Evolutionary conservation across 2,329 filamentous ascomycete species (phyloP).

Genomic region (Pseudomassariella vexata): DNA sequence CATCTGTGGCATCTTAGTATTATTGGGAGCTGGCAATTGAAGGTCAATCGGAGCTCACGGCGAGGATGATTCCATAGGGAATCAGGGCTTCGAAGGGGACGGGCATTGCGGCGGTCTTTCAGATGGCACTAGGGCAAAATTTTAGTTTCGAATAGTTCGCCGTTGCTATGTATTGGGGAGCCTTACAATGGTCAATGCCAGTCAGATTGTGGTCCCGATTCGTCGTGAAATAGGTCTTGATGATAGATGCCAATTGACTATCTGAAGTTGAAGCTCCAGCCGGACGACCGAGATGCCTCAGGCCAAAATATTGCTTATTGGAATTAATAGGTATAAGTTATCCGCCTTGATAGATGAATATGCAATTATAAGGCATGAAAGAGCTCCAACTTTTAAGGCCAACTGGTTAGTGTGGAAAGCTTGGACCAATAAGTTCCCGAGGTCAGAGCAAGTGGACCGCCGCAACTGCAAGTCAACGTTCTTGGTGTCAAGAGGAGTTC

Average conservation of each 20-base stretch:
- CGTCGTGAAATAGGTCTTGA: not conserved
- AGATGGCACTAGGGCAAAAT: slow-evolving; percentile 10
- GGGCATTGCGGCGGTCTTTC: slow-evolving; percentile 41
- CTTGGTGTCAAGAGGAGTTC: no score
- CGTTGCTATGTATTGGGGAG: not conserved
- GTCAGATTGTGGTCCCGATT: slow-evolving; percentile 5
- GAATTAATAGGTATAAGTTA: not conserved
- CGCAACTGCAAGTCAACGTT: no score
- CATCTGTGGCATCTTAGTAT: slow-evolving; percentile 42
- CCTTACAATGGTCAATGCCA: slow-evolving; percentile 8
- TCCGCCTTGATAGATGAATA: not conserved
- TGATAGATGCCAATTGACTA: slow-evolving; percentile 1
- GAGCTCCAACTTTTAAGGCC: no score
- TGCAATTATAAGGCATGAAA: no score
- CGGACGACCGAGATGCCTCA: slow-evolving; percentile 1
- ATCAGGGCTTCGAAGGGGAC: slow-evolving; percentile 60
- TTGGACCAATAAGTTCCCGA: no score
- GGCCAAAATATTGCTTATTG: not conserved
- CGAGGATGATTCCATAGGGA: slow-evolving; percentile 59
- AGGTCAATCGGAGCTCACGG: slow-evolving; percentile 35
- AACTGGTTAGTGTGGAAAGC: no score
- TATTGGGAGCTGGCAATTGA: slow-evolving; percentile 1
- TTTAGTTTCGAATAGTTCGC: slow-evolving; percentile 6
- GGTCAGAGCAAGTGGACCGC: no score
- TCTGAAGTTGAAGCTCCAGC: not conserved